Conservation (phyloP, 139 green algal species). For the Tetradesmus obliquus region DNA sequence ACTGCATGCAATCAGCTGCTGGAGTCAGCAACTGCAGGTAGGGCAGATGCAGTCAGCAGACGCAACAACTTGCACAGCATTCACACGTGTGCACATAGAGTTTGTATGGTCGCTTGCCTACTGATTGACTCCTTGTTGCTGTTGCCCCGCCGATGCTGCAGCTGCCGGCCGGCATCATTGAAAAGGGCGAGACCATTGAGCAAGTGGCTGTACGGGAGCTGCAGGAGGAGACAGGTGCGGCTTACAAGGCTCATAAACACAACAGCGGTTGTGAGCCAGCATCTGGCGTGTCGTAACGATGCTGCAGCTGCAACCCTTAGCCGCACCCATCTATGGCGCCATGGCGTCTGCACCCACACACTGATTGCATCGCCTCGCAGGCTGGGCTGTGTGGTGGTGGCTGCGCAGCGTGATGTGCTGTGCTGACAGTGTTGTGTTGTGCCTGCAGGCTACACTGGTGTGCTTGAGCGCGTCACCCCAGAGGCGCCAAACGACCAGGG, state of each 20-base stretch:
- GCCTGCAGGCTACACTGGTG: slow-evolving; percentile 66
- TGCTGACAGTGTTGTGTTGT: not conserved
- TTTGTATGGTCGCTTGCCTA: not conserved
- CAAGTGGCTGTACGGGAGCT: slow-evolving; percentile 74
- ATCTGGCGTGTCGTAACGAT: not conserved
- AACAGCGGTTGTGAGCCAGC: not conserved
- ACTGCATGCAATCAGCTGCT: too few relatives aligned
- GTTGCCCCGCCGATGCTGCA: slow-evolving; percentile 27
- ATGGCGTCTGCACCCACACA: not conserved
- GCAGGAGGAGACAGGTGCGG: slow-evolving; percentile 73
- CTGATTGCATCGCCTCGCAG: not conserved
- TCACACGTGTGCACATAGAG: too few relatives aligned
- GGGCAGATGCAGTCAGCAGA: too few relatives aligned
- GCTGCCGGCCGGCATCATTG: slow-evolving; percentile 78
- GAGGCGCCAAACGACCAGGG: slow-evolving; percentile 66
- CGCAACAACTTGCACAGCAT: too few relatives aligned
- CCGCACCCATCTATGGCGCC: not conserved
- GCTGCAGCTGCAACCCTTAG: not conserved
- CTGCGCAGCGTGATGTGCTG: not conserved
- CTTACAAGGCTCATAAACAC: not conserved
- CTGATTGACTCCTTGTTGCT: not conserved
- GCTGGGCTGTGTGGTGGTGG: not conserved
- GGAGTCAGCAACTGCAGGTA: too few relatives aligned
- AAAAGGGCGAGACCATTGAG: slow-evolving; percentile 63
- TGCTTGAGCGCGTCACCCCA: slow-evolving; percentile 45